Conservation (phyloP, 1,284 basidiomycete species). For the Marasmius fiardii region DNA sequence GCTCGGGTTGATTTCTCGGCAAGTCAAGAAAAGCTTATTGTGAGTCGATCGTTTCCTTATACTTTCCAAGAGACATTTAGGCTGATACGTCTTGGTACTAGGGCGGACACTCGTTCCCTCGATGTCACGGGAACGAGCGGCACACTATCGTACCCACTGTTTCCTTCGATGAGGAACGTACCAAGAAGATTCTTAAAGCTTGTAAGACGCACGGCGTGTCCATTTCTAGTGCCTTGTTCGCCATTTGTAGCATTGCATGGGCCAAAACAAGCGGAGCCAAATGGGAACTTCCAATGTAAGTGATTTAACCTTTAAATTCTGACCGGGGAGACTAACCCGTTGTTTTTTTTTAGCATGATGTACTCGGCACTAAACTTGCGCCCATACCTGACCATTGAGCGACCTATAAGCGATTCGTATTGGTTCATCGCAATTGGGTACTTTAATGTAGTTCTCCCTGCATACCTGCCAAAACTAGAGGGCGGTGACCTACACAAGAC, state of each 20-base stretch:
- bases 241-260: conserved; percentile 75
- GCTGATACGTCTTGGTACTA: conserved; percentile 20
- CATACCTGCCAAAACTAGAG: conserved; percentile 46
- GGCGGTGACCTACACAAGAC: conserved; percentile 33
- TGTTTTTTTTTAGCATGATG: conserved; percentile 53
- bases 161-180: conserved; percentile 49
- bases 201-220: conserved; percentile 73
- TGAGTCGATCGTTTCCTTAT: no score
- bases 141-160: conserved; percentile 66
- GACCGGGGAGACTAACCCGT: background rate
- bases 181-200: conserved; percentile 55
- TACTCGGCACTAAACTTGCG: conserved; percentile 78
- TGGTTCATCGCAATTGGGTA: conserved; percentile 79
- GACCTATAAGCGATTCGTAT: conserved; percentile 55
- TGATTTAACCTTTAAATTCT: background rate
- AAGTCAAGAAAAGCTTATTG: conserved; percentile 48
- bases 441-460: conserved; percentile 75
- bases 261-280: conserved; percentile 41
- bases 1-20: conserved; percentile 55
- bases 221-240: conserved; percentile 73
- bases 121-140: conserved; percentile 39
- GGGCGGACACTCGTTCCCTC: conserved; percentile 70
- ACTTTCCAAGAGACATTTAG: no score
- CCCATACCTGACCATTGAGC: conserved; percentile 46
- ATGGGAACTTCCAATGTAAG: conserved; percentile 54